Conservation (phyloP, 148 eudicot genomes). For the Chenopodium berlandieri region DNA sequence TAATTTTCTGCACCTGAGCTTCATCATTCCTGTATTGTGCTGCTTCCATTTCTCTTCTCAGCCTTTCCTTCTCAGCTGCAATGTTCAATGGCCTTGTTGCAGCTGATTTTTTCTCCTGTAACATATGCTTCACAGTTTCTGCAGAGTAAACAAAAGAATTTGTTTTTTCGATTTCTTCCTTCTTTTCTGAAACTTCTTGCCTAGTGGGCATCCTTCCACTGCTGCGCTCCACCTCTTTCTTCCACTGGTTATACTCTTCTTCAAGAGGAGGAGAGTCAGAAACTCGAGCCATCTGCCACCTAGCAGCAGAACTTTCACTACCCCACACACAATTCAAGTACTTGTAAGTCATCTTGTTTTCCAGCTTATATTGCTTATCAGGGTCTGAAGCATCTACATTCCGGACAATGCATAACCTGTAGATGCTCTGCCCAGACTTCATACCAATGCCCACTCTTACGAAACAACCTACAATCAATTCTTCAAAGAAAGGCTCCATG, state of each 20-base stretch:
- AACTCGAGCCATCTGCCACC: constrained; percentile 99
- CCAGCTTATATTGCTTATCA: constrained; percentile 75
- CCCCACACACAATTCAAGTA: constrained; percentile 94
- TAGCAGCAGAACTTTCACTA: constrained; percentile 87
- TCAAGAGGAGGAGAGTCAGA: constrained; percentile 75
- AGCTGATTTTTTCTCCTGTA: constrained; percentile 95
- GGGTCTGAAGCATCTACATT: constrained; percentile 87
- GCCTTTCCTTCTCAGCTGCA: constrained; percentile 93
- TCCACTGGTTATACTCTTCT: constrained; percentile 92
- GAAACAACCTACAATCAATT: constrained; percentile 90
- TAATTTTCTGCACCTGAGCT: constrained; percentile 66
- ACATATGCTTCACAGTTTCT: constrained; percentile 89
- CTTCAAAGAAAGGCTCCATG: constrained; percentile 99
- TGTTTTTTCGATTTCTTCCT: constrained; percentile 71
- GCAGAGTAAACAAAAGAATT: constrained; percentile 81
- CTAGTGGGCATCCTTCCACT: constrained; percentile 75
- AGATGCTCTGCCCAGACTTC: constrained; percentile 66
- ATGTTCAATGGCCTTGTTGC: constrained; percentile 81
- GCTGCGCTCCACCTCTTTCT: constrained; percentile 79
- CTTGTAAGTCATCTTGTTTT: constrained; percentile 88
- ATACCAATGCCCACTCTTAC: constrained; percentile 97
- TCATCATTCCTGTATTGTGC: constrained; percentile 77
- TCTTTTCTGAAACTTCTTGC: constrained; percentile 79
- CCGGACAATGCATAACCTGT: constrained; percentile 79
- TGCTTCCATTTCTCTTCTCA: constrained; percentile 75